A percentile compares a stretch with the other conserved stretches of the same genome.
Conservation (phyloP, 2,329 filamentous ascomycete species). For the Neospermospora avenae region DNA sequence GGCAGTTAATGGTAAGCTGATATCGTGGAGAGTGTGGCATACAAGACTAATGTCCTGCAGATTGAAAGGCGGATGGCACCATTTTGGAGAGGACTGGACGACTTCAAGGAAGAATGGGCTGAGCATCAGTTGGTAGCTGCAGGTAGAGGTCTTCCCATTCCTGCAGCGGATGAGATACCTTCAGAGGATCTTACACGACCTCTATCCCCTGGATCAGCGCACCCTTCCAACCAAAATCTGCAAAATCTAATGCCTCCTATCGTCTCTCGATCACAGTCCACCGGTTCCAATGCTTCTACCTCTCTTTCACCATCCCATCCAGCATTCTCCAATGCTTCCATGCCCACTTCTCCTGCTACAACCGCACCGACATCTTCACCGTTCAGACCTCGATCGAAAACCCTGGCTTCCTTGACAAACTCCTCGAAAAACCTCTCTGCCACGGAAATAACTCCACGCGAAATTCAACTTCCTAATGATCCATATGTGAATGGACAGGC, state of each 20-base stretch:
- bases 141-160: slow-evolving; percentile 78
- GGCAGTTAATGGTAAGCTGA: slow-evolving; percentile 76
- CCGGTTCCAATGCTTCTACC: slow-evolving; percentile 68
- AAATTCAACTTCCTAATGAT: slow-evolving; percentile 76
- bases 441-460: slow-evolving; percentile 70
- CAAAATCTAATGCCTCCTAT: slow-evolving; percentile 79
- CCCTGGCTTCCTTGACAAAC: slow-evolving; percentile 74
- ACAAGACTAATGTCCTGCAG: slow-evolving; percentile 45
- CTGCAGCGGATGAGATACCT: slow-evolving; percentile 78
- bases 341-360: slow-evolving; percentile 43
- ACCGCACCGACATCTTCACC: slow-evolving; percentile 50
- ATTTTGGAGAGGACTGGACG: slow-evolving; percentile 91
- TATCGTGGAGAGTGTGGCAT: not conserved
- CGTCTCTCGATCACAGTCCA: slow-evolving; percentile 70
- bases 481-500: slow-evolving; percentile 92
- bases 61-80: slow-evolving; percentile 90
- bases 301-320: slow-evolving; percentile 57
- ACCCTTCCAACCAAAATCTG: slow-evolving; percentile 56
- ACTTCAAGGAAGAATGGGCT: slow-evolving; percentile 85
- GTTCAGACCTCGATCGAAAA: slow-evolving; percentile 84
- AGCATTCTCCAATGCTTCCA: slow-evolving; percentile 52
- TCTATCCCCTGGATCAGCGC: slow-evolving; percentile 44
- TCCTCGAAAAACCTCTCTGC: slow-evolving; percentile 71
- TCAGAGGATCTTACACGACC: slow-evolving; percentile 59
- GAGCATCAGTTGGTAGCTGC: slow-evolving; percentile 94